phyloP scores from a whole-genome alignment of 352 stramenopile genomes.

The Plasmopara halstedii region DNA sequence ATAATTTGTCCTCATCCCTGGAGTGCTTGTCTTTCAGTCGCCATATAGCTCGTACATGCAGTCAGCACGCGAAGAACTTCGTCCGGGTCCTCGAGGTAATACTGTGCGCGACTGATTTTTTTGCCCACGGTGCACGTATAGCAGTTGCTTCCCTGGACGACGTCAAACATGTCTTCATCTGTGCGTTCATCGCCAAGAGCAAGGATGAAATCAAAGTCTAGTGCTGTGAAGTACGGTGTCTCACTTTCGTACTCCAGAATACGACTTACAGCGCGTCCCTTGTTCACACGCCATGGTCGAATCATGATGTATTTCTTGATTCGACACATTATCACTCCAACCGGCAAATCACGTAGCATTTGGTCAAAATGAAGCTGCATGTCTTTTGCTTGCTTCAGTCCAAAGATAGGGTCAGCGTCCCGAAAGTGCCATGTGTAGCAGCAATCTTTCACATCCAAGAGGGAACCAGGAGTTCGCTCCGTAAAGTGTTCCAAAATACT shows the following conservation, averaged over 20 bases:
- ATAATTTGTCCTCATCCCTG: conserved; percentile 13
- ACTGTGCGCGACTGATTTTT: conserved; percentile 83
- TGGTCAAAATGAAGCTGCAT: conserved; percentile 87
- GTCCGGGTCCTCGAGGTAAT: conserved; percentile 74
- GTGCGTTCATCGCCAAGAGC: conserved; percentile 79
- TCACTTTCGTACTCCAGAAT: conserved; percentile 82
- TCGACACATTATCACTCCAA: conserved; percentile 81
- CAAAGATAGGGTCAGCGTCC: conserved; percentile 78
- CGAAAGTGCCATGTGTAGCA: conserved; percentile 86
- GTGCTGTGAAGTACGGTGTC: conserved; percentile 57
- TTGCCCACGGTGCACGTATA: conserved; percentile 84
- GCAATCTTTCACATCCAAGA: conserved; percentile 82
- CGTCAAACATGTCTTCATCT: conserved; percentile 88
- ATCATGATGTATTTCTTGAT: conserved; percentile 88
- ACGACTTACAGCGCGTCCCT: conserved; percentile 72
- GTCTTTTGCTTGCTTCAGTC: conserved; percentile 82
- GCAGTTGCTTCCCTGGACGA: conserved; percentile 83
- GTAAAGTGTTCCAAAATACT: conserved; percentile 84
- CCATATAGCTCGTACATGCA: conserved; percentile 50
- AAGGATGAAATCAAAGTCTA: conserved; percentile 84
- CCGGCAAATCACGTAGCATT: conserved; percentile 78
- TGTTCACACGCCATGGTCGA: conserved; percentile 80
- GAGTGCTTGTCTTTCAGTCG: conserved; percentile 26
- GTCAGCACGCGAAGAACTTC: conserved; percentile 72
- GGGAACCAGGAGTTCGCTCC: conserved; percentile 75